phyloP scores from a whole-genome alignment of 345 rosid species.

The Salix viminalis region DNA sequence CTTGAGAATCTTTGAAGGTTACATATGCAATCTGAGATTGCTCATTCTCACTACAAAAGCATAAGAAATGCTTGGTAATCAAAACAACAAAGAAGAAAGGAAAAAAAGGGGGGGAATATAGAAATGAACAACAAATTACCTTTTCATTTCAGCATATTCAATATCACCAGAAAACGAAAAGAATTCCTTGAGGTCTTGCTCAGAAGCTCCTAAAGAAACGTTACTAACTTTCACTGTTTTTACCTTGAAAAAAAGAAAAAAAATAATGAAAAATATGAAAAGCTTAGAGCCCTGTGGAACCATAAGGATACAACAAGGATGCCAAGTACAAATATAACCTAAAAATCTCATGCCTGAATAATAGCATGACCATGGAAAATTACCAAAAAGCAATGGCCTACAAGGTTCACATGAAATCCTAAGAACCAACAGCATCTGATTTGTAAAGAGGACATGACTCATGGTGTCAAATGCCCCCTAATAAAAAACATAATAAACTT shows the following conservation, averaged over 20 bases:
- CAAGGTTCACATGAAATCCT: neutral
- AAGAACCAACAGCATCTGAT: neutral
- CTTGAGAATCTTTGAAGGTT: conserved; percentile 81
- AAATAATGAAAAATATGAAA: neutral
- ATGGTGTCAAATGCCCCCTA: neutral
- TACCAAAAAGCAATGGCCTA: neutral
- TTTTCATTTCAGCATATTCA: conserved; percentile 53
- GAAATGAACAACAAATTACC: conserved; percentile 32
- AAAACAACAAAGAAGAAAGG: neutral
- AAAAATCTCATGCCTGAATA: neutral
- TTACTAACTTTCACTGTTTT: conserved; percentile 73
- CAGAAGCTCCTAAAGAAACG: conserved; percentile 64
- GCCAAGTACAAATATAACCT: neutral
- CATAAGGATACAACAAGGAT: neutral
- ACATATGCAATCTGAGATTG: conserved; percentile 65
- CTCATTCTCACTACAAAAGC: conserved; percentile 56
- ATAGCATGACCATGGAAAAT: neutral
- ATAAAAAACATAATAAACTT: neutral
- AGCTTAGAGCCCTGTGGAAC: neutral
- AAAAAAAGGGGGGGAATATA: neutral
- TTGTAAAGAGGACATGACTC: neutral
- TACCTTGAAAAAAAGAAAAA: conserved; percentile 27
- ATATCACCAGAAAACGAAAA: conserved; percentile 92
- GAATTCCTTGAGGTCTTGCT: conserved; percentile 80
- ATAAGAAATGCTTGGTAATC: conserved; percentile 12